Evolutionary conservation across 164 flowering plant species (phyloP), one percentile per base, ranked within the genome.

Genomic region (Saururus chinensis): DNA sequence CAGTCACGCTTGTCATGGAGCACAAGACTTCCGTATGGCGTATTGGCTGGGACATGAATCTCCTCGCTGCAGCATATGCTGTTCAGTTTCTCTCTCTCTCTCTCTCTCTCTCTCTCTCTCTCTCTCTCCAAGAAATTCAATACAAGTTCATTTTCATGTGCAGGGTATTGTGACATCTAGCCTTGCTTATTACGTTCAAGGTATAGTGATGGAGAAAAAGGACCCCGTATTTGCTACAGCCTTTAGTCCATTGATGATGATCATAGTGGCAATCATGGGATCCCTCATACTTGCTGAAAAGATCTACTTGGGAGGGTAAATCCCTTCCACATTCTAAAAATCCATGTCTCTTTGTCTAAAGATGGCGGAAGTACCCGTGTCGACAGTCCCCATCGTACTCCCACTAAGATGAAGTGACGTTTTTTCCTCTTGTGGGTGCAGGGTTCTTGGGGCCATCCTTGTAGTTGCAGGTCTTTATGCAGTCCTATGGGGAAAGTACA

Each of bases 141-240:
- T 35, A 1, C 30, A 5, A 10, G 21, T 25, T 30, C 14, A 26
- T 62, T 52, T 41, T 14, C 21, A 22, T 68, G 13, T 71, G 20
- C 78, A 92, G 98, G 98, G 98, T 0, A 84, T 93, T 59, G 90
- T 93, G 19, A 76, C 96, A 56, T 89, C 98, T 56, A 71, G 98
- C 71, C 73, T 93, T 56, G 86, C 98, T 54, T 93, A 93, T 79
- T 93, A 89, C 71, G 97, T 90, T 0, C 97, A 89, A 80, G 98
- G 96, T 4, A 59, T 86, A 24, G 96, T 92, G 10, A 88, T 89
- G 90, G 68, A 84, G 69, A 84, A 82, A 60, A 85, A 84, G 76
- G 98, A 96, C 8, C 98, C 97, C 16, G 96, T 89, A 10, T 92
- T 92, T 72, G 98, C 79, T 8, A 88, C 97, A 40, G 96, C 98